Percentiles rank a stretch among this genome's conserved stretches.
Evolutionary conservation across 2,329 filamentous ascomycete genomes (phyloP).

Genomic region (Fusarium nygamai): DNA sequence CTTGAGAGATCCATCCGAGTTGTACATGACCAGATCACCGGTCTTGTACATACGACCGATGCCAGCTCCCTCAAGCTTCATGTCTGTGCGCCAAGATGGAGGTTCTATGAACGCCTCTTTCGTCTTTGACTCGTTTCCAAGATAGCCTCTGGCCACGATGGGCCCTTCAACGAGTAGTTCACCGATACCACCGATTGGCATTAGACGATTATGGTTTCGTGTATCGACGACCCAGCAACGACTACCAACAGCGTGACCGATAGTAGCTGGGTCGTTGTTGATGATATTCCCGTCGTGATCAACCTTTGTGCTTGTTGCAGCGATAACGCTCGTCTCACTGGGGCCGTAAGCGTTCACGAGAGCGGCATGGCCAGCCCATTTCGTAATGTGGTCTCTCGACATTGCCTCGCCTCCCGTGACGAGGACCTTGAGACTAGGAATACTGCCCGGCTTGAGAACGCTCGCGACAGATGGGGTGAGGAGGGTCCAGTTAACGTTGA

Average conservation of each 20-base stretch:
- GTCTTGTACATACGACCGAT: slow-evolving; percentile 54
- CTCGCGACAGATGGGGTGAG: slow-evolving; percentile 31
- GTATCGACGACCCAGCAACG: slow-evolving; percentile 19
- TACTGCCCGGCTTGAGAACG: slow-evolving; percentile 17
- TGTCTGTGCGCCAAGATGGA: slow-evolving; percentile 57
- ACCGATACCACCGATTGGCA: slow-evolving; percentile 2
- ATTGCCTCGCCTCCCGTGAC: slow-evolving; percentile 29
- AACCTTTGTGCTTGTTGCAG: slow-evolving; percentile 8
- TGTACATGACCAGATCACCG: slow-evolving; percentile 58
- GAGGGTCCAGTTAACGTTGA: slow-evolving; percentile 26
- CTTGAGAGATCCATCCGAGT: slow-evolving; percentile 52
- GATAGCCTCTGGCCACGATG: slow-evolving; percentile 25
- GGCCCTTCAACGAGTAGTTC: slow-evolving; percentile 29
- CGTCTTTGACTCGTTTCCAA: slow-evolving; percentile 16
- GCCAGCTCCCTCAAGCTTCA: neutral
- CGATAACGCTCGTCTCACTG: slow-evolving; percentile 13
- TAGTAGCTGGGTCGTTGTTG: neutral
- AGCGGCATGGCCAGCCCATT: slow-evolving; percentile 17
- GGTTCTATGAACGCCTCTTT: slow-evolving; percentile 34
- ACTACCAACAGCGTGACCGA: slow-evolving; percentile 12
- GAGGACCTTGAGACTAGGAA: slow-evolving; percentile 5
- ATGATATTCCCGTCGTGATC: neutral
- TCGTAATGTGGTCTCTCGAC: slow-evolving; percentile 13
- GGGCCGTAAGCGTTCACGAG: slow-evolving; percentile 35
- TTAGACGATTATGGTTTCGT: slow-evolving; percentile 7